These are phyloP conservation scores for Schwanniomyces occidentalis DNA, from an alignment of 805 yeast genomes.

Conservation along the genomic window DNA sequence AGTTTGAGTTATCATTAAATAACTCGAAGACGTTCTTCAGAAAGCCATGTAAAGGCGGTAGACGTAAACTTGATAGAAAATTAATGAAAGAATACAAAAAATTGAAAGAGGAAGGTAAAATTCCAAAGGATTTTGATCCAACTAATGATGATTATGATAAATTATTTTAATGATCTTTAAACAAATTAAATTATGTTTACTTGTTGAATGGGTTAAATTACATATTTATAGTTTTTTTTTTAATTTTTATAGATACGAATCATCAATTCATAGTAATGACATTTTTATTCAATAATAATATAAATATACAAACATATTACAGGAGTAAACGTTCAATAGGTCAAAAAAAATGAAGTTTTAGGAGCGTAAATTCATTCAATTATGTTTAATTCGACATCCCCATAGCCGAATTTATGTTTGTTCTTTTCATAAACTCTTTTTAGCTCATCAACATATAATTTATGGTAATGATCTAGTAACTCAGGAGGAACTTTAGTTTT, in stretches of 20 bases:
- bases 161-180: too few relatives aligned
- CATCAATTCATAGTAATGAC: too few relatives aligned
- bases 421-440: conserved; percentile 64
- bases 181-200: too few relatives aligned
- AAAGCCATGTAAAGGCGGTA: conserved; percentile 20
- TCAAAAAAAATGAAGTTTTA: too few relatives aligned
- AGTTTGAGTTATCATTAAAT: conserved; percentile 17
- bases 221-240: too few relatives aligned
- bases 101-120: conserved; percentile 28
- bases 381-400: conserved; percentile 48
- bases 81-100: conserved; percentile 32
- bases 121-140: conserved; percentile 14
- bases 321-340: too few relatives aligned
- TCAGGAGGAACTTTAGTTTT: conserved; percentile 37
- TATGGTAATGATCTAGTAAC: conserved; percentile 68
- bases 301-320: too few relatives aligned
- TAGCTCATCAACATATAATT: conserved; percentile 64
- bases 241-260: too few relatives aligned
- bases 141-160: conserved; percentile 10
- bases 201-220: too few relatives aligned
- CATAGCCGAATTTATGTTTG: conserved; percentile 54
- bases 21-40: conserved; percentile 26
- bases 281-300: too few relatives aligned
- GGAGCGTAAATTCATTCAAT: conserved; percentile 40
- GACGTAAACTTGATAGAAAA: conserved; percentile 36